A percentile compares a stretch with the other conserved stretches of the same genome.
Conservation (phyloP, 805 yeast species). For the Danielozyma ontarioensis region DNA sequence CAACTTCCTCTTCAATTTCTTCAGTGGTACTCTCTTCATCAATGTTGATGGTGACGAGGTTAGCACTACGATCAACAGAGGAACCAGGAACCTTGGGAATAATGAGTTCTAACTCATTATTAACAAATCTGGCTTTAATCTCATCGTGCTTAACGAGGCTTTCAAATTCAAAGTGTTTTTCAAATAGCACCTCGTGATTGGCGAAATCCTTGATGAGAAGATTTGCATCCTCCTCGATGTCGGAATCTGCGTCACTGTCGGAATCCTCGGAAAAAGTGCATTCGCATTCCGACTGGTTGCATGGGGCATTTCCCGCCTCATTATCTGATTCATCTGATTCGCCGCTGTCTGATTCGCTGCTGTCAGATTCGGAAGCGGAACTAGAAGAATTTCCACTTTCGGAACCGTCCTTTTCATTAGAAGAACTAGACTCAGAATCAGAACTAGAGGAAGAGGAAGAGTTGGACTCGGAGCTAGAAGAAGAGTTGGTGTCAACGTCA, state of each 20-base stretch:
- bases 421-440: conserved; percentile 10
- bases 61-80: conserved; percentile 11
- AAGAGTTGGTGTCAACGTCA: conserved; percentile 5
- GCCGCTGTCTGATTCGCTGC: conserved; percentile 5
- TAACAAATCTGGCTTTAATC: conserved; percentile 33
- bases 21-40: conserved; percentile 8
- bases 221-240: conserved; percentile 35
- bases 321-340: conserved; percentile 5
- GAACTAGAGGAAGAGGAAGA: conserved; percentile 11
- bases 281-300: too few relatives aligned
- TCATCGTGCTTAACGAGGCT: conserved; percentile 31
- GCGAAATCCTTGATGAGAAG: conserved; percentile 31
- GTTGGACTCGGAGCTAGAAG: conserved; percentile 6
- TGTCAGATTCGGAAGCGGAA: conserved; percentile 12
- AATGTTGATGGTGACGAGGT: conserved; percentile 22
- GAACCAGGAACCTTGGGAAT: conserved; percentile 30
- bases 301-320: conserved; percentile 5
- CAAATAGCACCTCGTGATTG: conserved; percentile 37
- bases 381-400: conserved; percentile 5
- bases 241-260: conserved; percentile 28
- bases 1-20: conserved; percentile 7
- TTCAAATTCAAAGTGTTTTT: conserved; percentile 39
- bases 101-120: conserved; percentile 37
- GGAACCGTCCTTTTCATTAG: conserved; percentile 8
- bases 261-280: conserved; percentile 2